Base-by-base conservation (phyloP, 2,329 filamentous ascomycete species). In the Sporothrix dimorphospora region DNA sequence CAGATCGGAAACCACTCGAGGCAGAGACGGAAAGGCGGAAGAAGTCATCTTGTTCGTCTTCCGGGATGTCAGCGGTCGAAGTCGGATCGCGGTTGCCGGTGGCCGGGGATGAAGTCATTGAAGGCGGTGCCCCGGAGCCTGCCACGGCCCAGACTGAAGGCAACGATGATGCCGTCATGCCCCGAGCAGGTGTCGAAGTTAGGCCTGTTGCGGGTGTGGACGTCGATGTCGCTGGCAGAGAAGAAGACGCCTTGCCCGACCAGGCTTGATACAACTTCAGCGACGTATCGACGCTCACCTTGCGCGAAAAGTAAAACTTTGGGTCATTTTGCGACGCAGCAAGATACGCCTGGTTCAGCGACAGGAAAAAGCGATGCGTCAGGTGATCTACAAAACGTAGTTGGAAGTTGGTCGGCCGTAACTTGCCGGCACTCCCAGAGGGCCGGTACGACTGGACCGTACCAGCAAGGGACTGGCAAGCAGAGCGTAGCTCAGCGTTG, bases 271-370 rank as follows among this genome's bases (percentile, higher is more conserved):
- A 79, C 6, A 79, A 76, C 67, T 79, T 79, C 7, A 81, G 72
- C 0, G 80, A 76, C 2, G 78, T 79, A 75, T 86, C 84, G 11
- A 85, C 79, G 55, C 81, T 82, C 67, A 86, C 82, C 72, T 87
- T 86, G 24, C 85, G 82, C 0, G 85, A 87, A 77, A 86, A 88
- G 77, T 86, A 86, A 73, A 84, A 87, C 1, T 81, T 80, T 0
- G 85, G 83, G 51, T 87, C 81, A 1, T 81, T 78, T 14, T 82
- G 80, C 0, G 85, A 83, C 16, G 81, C 79, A 6, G 78, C 77
- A 34, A 86, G 80, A 78, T 84, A 83, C 0, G 84, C 83, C 49
- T 86, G 84, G 74, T 91, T 88, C 0, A 91, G 82, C 0, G 84
- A 82, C 14, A 89, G 80, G 75, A 86, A 84, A 74, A 82, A 85